These are phyloP conservation scores for Tolypocladium paradoxum DNA, from an alignment of 2,329 filamentous ascomycete species.

Conservation along the genomic window DNA sequence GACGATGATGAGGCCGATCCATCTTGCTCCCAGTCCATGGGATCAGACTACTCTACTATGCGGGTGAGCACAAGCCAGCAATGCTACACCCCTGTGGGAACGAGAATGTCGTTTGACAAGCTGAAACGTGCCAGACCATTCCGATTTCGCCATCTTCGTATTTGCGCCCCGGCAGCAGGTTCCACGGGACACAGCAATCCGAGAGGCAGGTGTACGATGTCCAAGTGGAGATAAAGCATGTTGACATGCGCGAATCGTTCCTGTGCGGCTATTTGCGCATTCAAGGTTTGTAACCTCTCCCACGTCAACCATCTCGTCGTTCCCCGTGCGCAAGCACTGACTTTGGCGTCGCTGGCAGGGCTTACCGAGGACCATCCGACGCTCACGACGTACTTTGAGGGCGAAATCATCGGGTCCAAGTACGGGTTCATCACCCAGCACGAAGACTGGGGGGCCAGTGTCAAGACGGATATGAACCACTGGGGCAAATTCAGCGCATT, in stretches of 20 bases:
- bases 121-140: slow-evolving; percentile 41
- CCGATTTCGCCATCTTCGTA: slow-evolving; percentile 78
- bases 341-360: slow-evolving; percentile 38
- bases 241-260: slow-evolving; percentile 88
- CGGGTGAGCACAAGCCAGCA: slow-evolving; percentile 17
- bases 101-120: not conserved
- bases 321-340: not conserved
- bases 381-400: slow-evolving; percentile 96
- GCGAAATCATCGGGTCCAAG: slow-evolving; percentile 91
- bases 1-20: slow-evolving; percentile 15
- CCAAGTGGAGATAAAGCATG: slow-evolving; percentile 92
- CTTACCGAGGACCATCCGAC: slow-evolving; percentile 93
- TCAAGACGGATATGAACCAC: slow-evolving; percentile 85
- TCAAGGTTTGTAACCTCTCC: slow-evolving; percentile 51
- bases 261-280: slow-evolving; percentile 92
- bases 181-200: slow-evolving; percentile 83
- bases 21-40: slow-evolving; percentile 24
- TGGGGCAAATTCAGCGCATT: slow-evolving; percentile 88
- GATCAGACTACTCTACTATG: slow-evolving; percentile 24
- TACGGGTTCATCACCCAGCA: slow-evolving; percentile 91
- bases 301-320: not conserved
- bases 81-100: not conserved
- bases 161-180: slow-evolving; percentile 77
- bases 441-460: slow-evolving; percentile 80
- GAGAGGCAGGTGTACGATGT: slow-evolving; percentile 91